phyloP scores from a whole-genome alignment of 306 rosid genomes.

The Dicorynia guianensis region DNA sequence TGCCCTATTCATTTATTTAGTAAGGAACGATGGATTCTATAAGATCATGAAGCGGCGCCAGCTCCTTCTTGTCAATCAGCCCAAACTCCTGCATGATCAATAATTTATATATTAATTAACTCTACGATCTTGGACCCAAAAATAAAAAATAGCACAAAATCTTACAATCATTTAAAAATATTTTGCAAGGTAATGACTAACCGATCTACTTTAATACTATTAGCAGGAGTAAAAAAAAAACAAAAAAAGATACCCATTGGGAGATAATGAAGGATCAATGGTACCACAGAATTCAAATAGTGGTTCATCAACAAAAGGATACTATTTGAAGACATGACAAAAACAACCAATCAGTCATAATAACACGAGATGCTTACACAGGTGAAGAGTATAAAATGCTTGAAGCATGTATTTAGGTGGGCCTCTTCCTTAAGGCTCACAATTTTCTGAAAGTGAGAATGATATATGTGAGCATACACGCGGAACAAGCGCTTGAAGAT shows the following conservation, averaged over 20 bases:
- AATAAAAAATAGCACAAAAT: no score
- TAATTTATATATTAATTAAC: background rate
- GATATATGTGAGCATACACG: constrained; percentile 98
- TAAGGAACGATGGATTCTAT: constrained; percentile 81
- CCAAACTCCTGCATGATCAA: constrained; percentile 82
- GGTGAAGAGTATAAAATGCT: constrained; percentile 99
- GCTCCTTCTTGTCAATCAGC: constrained; percentile 96
- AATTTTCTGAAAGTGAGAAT: constrained; percentile 98
- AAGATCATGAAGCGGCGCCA: constrained; percentile 99
- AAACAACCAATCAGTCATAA: background rate
- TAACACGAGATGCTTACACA: constrained; percentile 68
- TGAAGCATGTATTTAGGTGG: constrained; percentile 98
- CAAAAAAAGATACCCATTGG: background rate
- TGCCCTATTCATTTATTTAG: constrained; percentile 40
- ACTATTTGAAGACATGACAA: constrained; percentile 4
- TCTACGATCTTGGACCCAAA: background rate
- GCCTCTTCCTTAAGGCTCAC: constrained; percentile 99
- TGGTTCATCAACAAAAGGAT: background rate
- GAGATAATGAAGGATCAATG: background rate
- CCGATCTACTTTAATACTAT: background rate
- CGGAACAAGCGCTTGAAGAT: constrained; percentile 97
- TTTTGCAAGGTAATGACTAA: constrained; percentile 28
- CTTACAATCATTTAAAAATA: background rate
- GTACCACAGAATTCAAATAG: background rate
- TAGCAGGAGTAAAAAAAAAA: background rate